Evolutionary conservation across 2,329 filamentous ascomycete genomes (phyloP).

Genomic region (Talaromyces islandicus): DNA sequence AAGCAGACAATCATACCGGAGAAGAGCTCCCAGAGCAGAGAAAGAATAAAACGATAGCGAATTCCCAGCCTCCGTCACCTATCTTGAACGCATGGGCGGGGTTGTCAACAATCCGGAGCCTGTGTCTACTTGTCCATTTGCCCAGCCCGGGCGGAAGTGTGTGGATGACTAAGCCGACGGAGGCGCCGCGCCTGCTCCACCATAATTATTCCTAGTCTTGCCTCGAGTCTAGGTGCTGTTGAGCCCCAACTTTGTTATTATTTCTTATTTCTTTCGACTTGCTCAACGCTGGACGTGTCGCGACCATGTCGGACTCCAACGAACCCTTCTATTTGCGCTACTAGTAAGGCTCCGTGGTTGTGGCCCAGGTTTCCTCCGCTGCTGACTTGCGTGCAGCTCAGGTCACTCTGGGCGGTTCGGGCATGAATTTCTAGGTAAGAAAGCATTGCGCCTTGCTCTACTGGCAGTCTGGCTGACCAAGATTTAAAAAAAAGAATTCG

Average conservation of each 20-base stretch:
- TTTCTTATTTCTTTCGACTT: neutral
- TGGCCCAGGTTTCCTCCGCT: conserved; percentile 33
- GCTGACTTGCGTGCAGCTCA: conserved; percentile 59
- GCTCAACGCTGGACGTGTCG: neutral
- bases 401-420: conserved; percentile 96
- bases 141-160: conserved; percentile 33
- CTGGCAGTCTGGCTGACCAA: conserved; percentile 14
- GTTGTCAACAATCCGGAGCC: conserved; percentile 25
- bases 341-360: conserved; percentile 61
- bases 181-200: conserved; percentile 7
- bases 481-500: conserved; percentile 77
- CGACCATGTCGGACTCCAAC: conserved; percentile 50
- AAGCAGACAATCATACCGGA: conserved; percentile 18
- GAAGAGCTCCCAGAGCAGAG: conserved; percentile 21
- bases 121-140: conserved; percentile 38
- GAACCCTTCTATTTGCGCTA: conserved; percentile 95
- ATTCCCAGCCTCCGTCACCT: conserved; percentile 30
- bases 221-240: neutral
- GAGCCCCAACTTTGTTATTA: neutral
- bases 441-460: conserved; percentile 14
- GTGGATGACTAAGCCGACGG: conserved; percentile 39
- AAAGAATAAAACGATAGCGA: conserved; percentile 19
- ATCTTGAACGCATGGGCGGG: conserved; percentile 30
- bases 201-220: neutral
- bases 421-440: conserved; percentile 89